phyloP scores from a whole-genome alignment of 2,329 filamentous ascomycete species.

The Cytospora mali region DNA sequence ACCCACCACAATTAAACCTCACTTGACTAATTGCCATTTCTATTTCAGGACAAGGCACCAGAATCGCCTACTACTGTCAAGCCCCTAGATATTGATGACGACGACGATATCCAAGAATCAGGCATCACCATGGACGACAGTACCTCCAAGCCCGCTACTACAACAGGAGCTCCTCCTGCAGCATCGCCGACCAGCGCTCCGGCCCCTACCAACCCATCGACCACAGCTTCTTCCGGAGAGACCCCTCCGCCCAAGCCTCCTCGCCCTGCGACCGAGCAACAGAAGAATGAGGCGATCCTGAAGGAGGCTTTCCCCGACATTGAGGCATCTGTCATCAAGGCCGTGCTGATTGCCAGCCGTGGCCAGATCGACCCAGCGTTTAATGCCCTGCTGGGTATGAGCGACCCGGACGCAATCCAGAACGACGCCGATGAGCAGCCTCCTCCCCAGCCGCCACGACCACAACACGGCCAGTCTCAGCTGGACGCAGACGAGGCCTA shows the following conservation, averaged over 20 bases:
- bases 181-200: conserved; percentile 32
- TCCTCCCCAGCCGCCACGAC: conserved; percentile 64
- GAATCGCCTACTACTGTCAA: conserved; percentile 68
- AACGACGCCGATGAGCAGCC: conserved; percentile 62
- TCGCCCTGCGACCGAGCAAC: conserved; percentile 75
- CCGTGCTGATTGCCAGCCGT: conserved; percentile 81
- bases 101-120: conserved; percentile 68
- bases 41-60: conserved; percentile 38
- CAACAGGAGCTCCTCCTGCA: conserved; percentile 33
- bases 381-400: conserved; percentile 88
- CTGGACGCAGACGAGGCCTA: conserved; percentile 89
- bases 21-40: conserved; percentile 15
- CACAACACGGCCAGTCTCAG: conserved; percentile 65
- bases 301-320: conserved; percentile 92
- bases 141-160: conserved; percentile 25
- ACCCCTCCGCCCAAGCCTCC: conserved; percentile 78
- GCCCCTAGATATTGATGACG: conserved; percentile 70
- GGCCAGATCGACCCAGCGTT: conserved; percentile 92
- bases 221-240: conserved; percentile 40
- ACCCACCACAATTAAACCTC: conserved; percentile 8
- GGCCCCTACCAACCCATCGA: conserved; percentile 28
- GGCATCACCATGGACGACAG: conserved; percentile 48
- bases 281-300: conserved; percentile 84
- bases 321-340: conserved; percentile 79
- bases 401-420: conserved; percentile 70